Evolutionary conservation across 2,329 filamentous ascomycete genomes (phyloP).

Genomic region (Hypoxylon sp.): DNA sequence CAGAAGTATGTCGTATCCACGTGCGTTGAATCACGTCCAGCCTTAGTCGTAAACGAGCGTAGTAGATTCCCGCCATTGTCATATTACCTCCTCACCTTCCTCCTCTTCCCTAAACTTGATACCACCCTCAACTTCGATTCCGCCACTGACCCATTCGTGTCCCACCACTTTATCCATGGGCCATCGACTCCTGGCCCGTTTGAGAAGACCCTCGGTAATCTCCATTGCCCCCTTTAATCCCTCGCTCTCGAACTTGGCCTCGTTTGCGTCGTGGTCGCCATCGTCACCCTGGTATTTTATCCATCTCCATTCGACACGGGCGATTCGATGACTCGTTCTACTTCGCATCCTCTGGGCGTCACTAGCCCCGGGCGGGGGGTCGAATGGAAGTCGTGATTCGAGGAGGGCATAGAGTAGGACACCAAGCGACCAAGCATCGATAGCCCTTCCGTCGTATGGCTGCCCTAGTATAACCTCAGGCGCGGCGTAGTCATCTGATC

Average conservation of each 20-base stretch:
- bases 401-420: conserved; percentile 93
- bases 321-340: conserved; percentile 92
- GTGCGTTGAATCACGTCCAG: conserved; percentile 7
- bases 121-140: conserved; percentile 75
- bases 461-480: conserved; percentile 97
- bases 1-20: conserved; percentile 6
- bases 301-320: conserved; percentile 96
- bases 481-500: conserved; percentile 96
- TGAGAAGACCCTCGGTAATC: conserved; percentile 86
- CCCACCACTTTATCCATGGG: conserved; percentile 77
- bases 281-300: conserved; percentile 84
- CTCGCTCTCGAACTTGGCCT: conserved; percentile 69
- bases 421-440: conserved; percentile 94
- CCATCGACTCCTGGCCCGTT: conserved; percentile 83
- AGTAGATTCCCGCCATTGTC: conserved; percentile 36
- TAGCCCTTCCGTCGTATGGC: conserved; percentile 90
- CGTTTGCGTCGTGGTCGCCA: conserved; percentile 82
- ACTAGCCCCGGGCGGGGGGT: conserved; percentile 83
- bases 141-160: conserved; percentile 80
- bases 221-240: conserved; percentile 80
- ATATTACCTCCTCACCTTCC: conserved; percentile 65
- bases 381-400: conserved; percentile 93
- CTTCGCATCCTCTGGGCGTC: conserved; percentile 82
- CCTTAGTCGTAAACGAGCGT: conserved; percentile 6
- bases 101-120: conserved; percentile 70